These are phyloP conservation scores for Ilyonectria sp. DNA, from an alignment of 2,329 filamentous ascomycete species.

Conservation along the genomic window DNA sequence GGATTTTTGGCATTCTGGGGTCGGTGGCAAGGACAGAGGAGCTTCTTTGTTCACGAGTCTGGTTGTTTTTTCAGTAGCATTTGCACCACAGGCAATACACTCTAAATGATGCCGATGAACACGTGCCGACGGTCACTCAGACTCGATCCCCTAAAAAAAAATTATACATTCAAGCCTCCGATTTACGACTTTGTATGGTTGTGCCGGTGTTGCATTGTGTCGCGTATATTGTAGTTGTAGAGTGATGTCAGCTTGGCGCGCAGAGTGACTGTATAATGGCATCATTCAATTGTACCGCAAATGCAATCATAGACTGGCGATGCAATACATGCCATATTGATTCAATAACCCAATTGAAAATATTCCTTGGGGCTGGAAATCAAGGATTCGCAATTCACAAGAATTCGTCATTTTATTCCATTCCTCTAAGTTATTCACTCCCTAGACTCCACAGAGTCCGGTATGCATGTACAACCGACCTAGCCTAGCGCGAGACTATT, in stretches of 20 bases:
- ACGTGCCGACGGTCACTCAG: slow-evolving; percentile 39
- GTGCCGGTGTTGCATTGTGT: slow-evolving; percentile 1
- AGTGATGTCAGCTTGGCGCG: neutral
- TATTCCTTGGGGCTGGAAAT: no score
- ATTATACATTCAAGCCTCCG: slow-evolving; percentile 41
- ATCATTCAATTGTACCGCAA: neutral
- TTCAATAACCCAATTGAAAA: no score
- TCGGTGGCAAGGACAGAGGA: slow-evolving; percentile 54
- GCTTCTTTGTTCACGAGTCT: slow-evolving; percentile 55
- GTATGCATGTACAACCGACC: no score
- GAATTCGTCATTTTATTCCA: no score
- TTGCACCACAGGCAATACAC: slow-evolving; percentile 56
- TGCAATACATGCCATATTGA: neutral
- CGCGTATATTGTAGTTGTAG: slow-evolving; percentile 20
- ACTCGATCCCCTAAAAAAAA: slow-evolving; percentile 30
- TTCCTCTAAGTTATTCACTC: no score
- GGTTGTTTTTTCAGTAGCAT: slow-evolving; percentile 61
- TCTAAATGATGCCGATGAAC: slow-evolving; percentile 55
- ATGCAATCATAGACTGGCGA: neutral
- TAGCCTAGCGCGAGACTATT: no score
- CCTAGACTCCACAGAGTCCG: no score
- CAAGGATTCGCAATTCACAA: no score
- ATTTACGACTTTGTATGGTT: slow-evolving; percentile 8
- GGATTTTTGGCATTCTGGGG: slow-evolving; percentile 59
- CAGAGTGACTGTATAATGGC: neutral